Percentiles rank a stretch among this genome's conserved stretches.
Evolutionary conservation across 2,329 filamentous ascomycete genomes (phyloP).

Genomic region (Pyricularia grisea): DNA sequence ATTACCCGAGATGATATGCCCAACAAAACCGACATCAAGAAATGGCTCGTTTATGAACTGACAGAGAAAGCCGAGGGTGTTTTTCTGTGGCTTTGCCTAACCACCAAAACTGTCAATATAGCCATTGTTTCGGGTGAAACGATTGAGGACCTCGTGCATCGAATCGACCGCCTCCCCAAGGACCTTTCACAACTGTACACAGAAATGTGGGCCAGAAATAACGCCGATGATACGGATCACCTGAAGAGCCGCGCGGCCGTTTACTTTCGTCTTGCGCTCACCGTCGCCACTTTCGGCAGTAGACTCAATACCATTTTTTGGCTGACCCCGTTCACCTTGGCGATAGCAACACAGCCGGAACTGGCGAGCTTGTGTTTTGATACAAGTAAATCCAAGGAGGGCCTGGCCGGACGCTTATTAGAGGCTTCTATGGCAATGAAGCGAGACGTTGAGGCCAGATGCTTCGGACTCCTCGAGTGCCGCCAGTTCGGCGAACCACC

Average conservation of each 20-base stretch:
- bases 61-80: background rate
- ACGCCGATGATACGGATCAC: background rate
- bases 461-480: background rate
- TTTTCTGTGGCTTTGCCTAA: conserved; percentile 1
- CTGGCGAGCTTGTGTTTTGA: background rate
- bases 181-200: background rate
- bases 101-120: background rate
- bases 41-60: background rate
- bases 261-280: background rate
- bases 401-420: background rate
- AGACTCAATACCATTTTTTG: background rate
- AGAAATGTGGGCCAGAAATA: background rate
- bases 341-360: background rate
- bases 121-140: background rate
- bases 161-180: background rate
- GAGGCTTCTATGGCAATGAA: background rate
- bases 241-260: background rate
- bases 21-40: background rate
- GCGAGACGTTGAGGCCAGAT: background rate
- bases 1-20: no score
- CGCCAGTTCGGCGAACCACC: background rate
- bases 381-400: background rate
- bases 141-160: background rate
- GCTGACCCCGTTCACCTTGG: background rate
- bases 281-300: no score